Percentiles rank a stretch among this genome's conserved stretches.
These are phyloP conservation scores for Arxiozyma telluris DNA, from an alignment of 1,139 yeast genomes.

Conservation along the genomic window DNA sequence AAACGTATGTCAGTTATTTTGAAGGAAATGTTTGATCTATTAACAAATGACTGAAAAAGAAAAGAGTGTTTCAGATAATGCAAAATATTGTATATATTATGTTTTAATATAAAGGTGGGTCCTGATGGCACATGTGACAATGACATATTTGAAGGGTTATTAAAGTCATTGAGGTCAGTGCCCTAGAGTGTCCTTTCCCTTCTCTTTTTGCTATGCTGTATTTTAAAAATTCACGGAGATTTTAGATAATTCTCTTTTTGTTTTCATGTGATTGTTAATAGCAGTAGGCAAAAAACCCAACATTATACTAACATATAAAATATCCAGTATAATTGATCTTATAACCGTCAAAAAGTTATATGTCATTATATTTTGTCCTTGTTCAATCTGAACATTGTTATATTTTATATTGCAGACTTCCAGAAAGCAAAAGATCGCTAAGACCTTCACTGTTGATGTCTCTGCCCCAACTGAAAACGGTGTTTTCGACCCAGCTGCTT, in stretches of 20 bases:
- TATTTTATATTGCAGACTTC: conserved; percentile 42
- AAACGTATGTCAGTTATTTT: conserved; percentile 28
- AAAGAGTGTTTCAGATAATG: background rate
- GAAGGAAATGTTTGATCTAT: background rate
- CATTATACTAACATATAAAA: background rate
- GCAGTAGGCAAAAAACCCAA: conserved; percentile 29
- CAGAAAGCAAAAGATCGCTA: conserved; percentile 70
- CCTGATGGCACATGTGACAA: background rate
- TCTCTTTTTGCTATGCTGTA: conserved; percentile 22
- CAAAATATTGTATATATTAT: background rate
- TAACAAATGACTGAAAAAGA: conserved; percentile 1
- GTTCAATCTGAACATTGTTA: conserved; percentile 1
- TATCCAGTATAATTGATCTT: background rate
- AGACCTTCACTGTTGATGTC: conserved; percentile 93
- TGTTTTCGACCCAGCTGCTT: conserved; percentile 95
- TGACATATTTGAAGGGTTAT: background rate
- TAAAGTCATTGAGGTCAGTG: background rate
- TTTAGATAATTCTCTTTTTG: background rate
- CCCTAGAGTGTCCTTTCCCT: background rate
- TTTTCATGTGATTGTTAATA: conserved; percentile 31
- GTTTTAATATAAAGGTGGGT: background rate
- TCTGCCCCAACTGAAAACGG: conserved; percentile 97
- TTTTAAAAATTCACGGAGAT: conserved; percentile 31
- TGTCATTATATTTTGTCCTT: background rate
- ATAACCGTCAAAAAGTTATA: too few species aligned